Evolutionary conservation across 2,329 filamentous ascomycete genomes (phyloP), one percentile per base, ranked within the genome.

Genomic region (Aspergillus versicolor): DNA sequence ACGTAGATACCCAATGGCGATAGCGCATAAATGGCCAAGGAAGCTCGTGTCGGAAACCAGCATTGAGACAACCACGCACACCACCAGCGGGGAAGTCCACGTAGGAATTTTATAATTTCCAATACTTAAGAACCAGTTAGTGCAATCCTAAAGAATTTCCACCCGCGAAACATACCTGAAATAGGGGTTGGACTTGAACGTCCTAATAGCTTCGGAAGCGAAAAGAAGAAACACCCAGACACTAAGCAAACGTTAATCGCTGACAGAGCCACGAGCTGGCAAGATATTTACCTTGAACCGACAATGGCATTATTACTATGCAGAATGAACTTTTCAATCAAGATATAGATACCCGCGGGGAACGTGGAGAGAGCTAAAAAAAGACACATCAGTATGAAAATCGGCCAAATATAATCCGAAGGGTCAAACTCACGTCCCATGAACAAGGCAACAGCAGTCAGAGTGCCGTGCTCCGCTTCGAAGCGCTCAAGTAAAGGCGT

Each of bases 171-270:
- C 64, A 53, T 76, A 83, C 81, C 73, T 84, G 64, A 97, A 87
- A 70, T 88, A 82, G 0, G 94, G 94, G 69, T 96, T 92, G 32
- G 85, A 82, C 66, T 86, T 87, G 74, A 89, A 93, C 2, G 90
- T 92, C 72, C 92, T 90, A 63, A 97, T 89, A 5, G 91, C 88
- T 75, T 97, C 93, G 62, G 89, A 85, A 42, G 87, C 88, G 37
- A 97, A 81, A 21, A 99, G 82, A 24, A 96, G 82, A 72, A 97
- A 97, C 0, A 96, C 88, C 91, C 93, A 97, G 55, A 97, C 84
- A 73, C 92, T 96, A 27, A 22, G 32, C 6, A 17, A 45, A 43
- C 54, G 61, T 59, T n/a, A 47, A 24, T 32, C n/a, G 40, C 50
- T 43, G 19, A 42, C n/a, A 12, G 15, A 34, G 27, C 56, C 32